A percentile compares a stretch with the other conserved stretches of the same genome.
These are phyloP conservation scores for Aegle marmelos DNA, from an alignment of 345 rosid species.

Conservation along the genomic window DNA sequence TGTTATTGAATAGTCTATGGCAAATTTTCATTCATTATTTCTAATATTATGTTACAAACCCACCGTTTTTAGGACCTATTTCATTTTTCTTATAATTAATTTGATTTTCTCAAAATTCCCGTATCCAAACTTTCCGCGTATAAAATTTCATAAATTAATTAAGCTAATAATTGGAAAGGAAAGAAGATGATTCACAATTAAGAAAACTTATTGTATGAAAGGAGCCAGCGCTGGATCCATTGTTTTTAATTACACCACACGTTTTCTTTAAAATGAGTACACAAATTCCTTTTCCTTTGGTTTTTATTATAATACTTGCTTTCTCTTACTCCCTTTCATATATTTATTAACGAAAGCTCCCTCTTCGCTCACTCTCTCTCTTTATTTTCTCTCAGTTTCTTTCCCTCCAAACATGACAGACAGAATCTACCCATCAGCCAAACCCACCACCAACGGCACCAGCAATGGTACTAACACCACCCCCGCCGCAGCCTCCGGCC, in stretches of 20 bases:
- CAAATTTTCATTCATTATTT: too few relatives aligned
- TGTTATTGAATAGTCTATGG: too few relatives aligned
- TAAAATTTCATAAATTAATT: too few relatives aligned
- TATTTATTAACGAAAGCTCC: not conserved
- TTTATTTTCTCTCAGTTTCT: not conserved
- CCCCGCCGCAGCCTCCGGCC: slow-evolving; percentile 11
- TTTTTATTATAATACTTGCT: slow-evolving; percentile 4
- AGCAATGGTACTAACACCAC: slow-evolving; percentile 26
- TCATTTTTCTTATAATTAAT: too few relatives aligned
- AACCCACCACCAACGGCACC: slow-evolving; percentile 38
- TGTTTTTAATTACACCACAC: not conserved
- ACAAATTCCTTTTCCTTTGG: not conserved
- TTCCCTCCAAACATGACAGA: slow-evolving; percentile 43
- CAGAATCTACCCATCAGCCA: slow-evolving; percentile 58
- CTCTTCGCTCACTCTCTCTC: slow-evolving; percentile 4
- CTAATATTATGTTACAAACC: too few relatives aligned
- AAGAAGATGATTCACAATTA: not conserved
- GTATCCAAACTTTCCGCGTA: too few relatives aligned
- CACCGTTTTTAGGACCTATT: too few relatives aligned
- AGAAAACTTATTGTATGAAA: not conserved
- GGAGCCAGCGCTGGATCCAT: not conserved
- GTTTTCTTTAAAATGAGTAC: not conserved
- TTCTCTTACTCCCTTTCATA: slow-evolving; percentile 2
- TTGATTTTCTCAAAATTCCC: too few relatives aligned
- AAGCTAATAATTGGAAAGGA: too few relatives aligned